These are phyloP conservation scores for Alternaria postmessia DNA, from an alignment of 2,329 filamentous ascomycete genomes.

Conservation along the genomic window DNA sequence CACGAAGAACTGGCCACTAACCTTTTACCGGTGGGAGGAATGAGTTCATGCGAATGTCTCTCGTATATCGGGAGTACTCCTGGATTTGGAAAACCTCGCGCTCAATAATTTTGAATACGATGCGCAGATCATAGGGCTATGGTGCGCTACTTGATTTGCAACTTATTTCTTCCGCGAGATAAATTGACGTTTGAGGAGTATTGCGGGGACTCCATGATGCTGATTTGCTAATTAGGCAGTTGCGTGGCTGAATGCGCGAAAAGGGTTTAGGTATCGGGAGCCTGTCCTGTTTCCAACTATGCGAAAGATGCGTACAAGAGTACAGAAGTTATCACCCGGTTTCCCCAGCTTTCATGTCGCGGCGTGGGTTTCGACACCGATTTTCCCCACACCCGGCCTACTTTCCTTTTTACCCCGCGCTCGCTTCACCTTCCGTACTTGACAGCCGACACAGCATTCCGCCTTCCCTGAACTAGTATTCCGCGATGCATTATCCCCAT, in stretches of 20 bases:
- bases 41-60: neutral
- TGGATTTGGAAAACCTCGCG: constrained; percentile 5
- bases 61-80: constrained; percentile 6
- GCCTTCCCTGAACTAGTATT: constrained; percentile 19
- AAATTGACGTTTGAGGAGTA: constrained; percentile 3
- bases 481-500: constrained; percentile 13
- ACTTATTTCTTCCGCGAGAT: constrained; percentile 10
- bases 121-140: neutral
- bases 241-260: neutral
- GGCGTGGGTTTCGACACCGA: neutral
- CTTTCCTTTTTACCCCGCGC: constrained; percentile 20
- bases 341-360: neutral
- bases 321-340: neutral
- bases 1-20: neutral
- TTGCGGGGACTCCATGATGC: neutral
- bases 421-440: constrained; percentile 19
- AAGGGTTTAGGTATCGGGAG: neutral
- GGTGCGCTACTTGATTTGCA: neutral
- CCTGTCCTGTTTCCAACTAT: neutral
- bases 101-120: neutral
- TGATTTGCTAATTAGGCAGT: neutral
- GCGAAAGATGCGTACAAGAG: neutral
- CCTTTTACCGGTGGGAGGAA: constrained; percentile 14
- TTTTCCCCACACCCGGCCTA: constrained; percentile 19
- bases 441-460: neutral